Evolutionary conservation across 2,329 filamentous ascomycete genomes (phyloP), one percentile per base, ranked within the genome.

Genomic region (Calonectria honghensis): DNA sequence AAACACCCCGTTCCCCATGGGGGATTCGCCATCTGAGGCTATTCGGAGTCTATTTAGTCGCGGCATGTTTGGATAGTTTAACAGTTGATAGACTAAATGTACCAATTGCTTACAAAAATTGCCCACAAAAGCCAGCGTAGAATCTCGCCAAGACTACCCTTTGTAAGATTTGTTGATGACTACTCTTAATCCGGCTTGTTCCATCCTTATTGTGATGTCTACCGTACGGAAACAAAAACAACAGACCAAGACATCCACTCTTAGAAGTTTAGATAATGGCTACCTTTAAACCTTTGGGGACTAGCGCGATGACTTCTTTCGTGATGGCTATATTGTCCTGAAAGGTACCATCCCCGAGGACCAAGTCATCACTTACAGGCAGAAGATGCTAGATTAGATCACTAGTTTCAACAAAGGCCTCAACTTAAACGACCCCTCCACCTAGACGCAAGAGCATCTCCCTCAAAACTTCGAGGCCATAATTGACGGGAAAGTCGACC

Each of bases 381-480:
- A 54, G 9, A 54, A 54, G 29, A 54, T 54, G 29, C 51, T 54
- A 1, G 51, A 54, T 32, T 54, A 29, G 51, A 54, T 54, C 29
- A 54, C 51, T 5, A 11, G 51, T 6, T 54, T 54, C 13, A 16
- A 35, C 29, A 54, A 54, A 24, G 51, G 51, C 18, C 52, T 35
- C 24, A 31, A 57, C 31, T 9, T 57, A 9, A 57, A 35, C 6
- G 52, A 57, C 6, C 51, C 51, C 9, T 54, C 51, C 9, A 54
- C 51, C 2, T 54, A 29, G 51, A 54, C 52, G 4, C 31, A 57
- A n/a, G 31, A 57, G 31, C 52, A 57, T 16, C 31, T 35, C 4
- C 52, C 52, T 14, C 31, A 57, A 24, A 57, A 37, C 14, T 57
- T 57, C 52, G 35, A 54, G 51, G 52, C 52, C 29, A 32, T 35